These are phyloP conservation scores for Tanacetum coccineum DNA, from an alignment of 129 eudicot genomes.

Conservation along the genomic window DNA sequence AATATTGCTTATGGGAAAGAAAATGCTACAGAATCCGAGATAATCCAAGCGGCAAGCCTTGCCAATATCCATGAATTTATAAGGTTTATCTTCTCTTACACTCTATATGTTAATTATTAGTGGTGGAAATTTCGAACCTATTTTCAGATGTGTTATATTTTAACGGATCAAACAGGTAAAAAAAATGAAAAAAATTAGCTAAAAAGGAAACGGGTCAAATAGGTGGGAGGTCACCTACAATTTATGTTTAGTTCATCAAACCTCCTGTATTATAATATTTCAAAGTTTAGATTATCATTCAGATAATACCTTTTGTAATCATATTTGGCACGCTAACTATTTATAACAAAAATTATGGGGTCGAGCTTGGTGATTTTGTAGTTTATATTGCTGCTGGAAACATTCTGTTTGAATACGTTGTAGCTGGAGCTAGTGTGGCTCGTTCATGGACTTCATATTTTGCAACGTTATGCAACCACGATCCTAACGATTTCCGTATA, in stretches of 20 bases:
- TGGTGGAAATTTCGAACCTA: neutral
- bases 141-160: neutral
- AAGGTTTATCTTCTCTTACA: constrained; percentile 25
- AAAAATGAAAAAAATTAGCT: neutral
- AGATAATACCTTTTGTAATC: neutral
- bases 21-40: constrained; percentile 51
- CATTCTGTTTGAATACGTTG: too few species aligned
- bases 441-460: too few species aligned
- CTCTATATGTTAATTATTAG: constrained; percentile 19
- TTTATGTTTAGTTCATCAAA: neutral
- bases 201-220: neutral
- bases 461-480: too few species aligned
- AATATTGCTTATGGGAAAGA: constrained; percentile 67
- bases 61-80: constrained; percentile 83
- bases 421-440: too few species aligned
- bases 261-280: neutral
- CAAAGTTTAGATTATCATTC: neutral
- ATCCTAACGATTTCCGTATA: too few species aligned
- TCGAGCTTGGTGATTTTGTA: too few species aligned
- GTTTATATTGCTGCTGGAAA: too few species aligned
- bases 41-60: constrained; percentile 60
- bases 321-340: neutral
- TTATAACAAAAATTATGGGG: neutral
- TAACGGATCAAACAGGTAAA: neutral
- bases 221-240: neutral